A percentile compares a stretch with the other conserved stretches of the same genome.
Evolutionary conservation across 306 rosid species (phyloP).

Genomic region (Castanea crenata): DNA sequence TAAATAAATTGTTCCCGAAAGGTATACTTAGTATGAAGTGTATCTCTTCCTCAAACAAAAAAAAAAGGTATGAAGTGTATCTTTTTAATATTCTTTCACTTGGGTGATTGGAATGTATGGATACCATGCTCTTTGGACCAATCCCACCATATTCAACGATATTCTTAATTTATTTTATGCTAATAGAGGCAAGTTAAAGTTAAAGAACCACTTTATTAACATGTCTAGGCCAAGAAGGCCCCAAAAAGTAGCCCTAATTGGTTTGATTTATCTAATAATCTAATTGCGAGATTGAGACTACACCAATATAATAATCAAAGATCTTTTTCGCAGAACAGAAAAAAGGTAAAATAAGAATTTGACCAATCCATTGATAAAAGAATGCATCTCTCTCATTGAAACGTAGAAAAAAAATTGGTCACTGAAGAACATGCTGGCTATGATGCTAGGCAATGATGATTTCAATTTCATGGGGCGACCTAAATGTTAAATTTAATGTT

Average conservation of each 20-base stretch:
- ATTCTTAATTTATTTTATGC: not conserved
- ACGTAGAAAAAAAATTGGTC: not conserved
- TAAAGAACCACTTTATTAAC: not conserved
- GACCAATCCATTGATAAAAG: not conserved
- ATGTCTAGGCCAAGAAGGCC: no score
- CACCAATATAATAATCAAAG: not conserved
- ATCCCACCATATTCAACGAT: no score
- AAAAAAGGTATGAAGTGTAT: no score
- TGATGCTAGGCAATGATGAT: slow-evolving; percentile 21
- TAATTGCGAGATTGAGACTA: no score
- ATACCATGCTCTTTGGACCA: no score
- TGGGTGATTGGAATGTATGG: no score
- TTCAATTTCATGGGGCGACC: slow-evolving; percentile 1
- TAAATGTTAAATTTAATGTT: not conserved
- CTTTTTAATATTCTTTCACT: no score
- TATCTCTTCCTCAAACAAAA: no score
- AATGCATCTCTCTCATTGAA: not conserved
- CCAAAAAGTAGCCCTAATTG: slow-evolving; percentile 1
- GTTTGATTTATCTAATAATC: not conserved
- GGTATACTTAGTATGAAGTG: no score
- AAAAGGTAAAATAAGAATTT: not conserved
- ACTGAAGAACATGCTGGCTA: slow-evolving; percentile 6
- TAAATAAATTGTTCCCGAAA: no score
- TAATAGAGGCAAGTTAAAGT: not conserved
- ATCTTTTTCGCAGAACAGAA: not conserved